phyloP scores from a whole-genome alignment of 2,329 filamentous ascomycete genomes.

The Graphilbum ipis-grandicollis region DNA sequence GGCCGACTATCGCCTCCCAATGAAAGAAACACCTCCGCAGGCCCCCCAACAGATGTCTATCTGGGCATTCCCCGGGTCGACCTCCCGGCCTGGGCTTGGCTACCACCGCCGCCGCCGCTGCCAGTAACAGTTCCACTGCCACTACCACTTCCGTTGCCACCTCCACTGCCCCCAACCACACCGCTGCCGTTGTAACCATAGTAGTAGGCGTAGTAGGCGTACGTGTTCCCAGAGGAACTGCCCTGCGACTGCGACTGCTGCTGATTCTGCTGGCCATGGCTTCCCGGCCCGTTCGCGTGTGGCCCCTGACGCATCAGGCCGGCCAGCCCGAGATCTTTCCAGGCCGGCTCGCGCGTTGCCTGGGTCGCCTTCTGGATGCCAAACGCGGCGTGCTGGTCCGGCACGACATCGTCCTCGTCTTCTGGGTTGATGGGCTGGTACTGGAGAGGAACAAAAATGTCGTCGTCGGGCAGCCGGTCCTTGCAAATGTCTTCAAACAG shows the following conservation, averaged over 20 bases:
- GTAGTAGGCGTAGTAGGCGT: slow-evolving; percentile 13
- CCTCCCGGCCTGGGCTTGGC: not conserved
- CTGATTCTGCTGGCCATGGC: too few species aligned
- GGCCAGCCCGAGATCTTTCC: slow-evolving; percentile 62
- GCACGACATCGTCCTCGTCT: slow-evolving; percentile 77
- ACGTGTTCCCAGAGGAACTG: slow-evolving; percentile 14
- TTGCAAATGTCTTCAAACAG: slow-evolving; percentile 63
- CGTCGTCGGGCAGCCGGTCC: slow-evolving; percentile 54
- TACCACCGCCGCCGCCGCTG: slow-evolving; percentile 3
- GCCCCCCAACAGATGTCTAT: too few species aligned
- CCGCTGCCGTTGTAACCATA: slow-evolving; percentile 10
- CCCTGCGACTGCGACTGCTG: slow-evolving; percentile 9
- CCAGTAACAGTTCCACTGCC: slow-evolving; percentile 4
- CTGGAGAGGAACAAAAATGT: slow-evolving; percentile 65
- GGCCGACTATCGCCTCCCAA: too few species aligned
- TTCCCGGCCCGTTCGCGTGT: slow-evolving; percentile 7
- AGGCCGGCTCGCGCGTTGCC: slow-evolving; percentile 50
- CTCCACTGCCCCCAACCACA: slow-evolving; percentile 3
- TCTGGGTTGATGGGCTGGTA: slow-evolving; percentile 74
- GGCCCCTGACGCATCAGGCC: slow-evolving; percentile 52
- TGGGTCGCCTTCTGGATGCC: slow-evolving; percentile 71
- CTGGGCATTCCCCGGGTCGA: not conserved
- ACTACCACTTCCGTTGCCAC: too few species aligned
- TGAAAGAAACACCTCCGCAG: too few species aligned
- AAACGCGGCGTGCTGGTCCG: slow-evolving; percentile 76